phyloP scores from a whole-genome alignment of 108 stramenopile genomes.

The Nitzschia sp. region DNA sequence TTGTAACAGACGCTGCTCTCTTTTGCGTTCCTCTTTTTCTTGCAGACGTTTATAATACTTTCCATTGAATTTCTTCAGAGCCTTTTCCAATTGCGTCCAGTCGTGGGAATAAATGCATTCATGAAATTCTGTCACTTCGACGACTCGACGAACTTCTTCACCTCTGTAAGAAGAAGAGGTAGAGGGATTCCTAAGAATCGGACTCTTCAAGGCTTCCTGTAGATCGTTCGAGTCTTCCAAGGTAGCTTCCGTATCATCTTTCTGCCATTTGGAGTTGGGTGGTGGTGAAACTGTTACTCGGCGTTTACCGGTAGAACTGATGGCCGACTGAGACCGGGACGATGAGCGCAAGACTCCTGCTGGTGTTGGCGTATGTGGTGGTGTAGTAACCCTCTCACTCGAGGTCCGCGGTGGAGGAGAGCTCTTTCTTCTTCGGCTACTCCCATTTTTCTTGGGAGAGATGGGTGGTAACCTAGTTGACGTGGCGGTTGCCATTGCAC shows the following conservation, averaged over 20 bases:
- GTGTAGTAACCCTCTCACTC: too few species aligned
- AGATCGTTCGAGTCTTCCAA: slow-evolving; percentile 1
- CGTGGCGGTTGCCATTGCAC: neutral
- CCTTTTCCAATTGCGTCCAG: slow-evolving; percentile 22
- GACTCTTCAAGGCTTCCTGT: neutral
- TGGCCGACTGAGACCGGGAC: neutral
- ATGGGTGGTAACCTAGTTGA: neutral
- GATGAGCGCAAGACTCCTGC: neutral
- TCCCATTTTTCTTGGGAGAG: neutral
- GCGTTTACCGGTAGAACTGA: neutral
- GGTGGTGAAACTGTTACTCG: neutral
- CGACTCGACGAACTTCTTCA: neutral
- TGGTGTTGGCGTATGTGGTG: neutral
- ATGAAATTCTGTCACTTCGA: slow-evolving; percentile 16
- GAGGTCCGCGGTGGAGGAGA: neutral
- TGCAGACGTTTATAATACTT: slow-evolving; percentile 25
- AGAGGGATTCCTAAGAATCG: too few species aligned
- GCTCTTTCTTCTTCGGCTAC: neutral
- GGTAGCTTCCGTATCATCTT: neutral
- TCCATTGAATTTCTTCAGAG: slow-evolving; percentile 15
- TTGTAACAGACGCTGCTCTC: neutral
- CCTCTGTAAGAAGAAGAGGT: too few species aligned
- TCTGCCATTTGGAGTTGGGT: neutral
- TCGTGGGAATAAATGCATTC: slow-evolving; percentile 20
- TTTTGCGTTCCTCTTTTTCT: slow-evolving; percentile 10